These are phyloP conservation scores for Penicillium sp. DNA, from an alignment of 2,329 filamentous ascomycete genomes.

Conservation along the genomic window DNA sequence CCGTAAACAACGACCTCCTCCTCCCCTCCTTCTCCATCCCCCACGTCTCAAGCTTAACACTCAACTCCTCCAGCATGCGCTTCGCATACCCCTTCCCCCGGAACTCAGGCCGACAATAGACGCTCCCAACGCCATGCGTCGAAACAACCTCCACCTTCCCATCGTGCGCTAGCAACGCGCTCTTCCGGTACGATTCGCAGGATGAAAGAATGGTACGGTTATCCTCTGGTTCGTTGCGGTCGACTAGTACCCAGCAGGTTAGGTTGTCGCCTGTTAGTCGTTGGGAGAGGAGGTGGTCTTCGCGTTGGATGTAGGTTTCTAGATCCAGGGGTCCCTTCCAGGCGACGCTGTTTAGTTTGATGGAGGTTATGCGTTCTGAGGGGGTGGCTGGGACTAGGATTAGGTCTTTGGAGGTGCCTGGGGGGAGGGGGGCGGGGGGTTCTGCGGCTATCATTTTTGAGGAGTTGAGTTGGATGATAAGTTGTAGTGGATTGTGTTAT, in stretches of 20 bases:
- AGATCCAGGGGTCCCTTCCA: conserved; percentile 57
- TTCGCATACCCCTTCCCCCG: conserved; percentile 72
- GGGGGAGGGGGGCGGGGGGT: conserved; percentile 42
- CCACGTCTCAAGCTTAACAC: conserved; percentile 51
- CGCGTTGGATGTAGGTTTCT: conserved; percentile 56
- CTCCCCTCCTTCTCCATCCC: conserved; percentile 45
- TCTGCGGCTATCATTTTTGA: conserved; percentile 37
- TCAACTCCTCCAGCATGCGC: conserved; percentile 68
- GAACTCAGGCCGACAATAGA: conserved; percentile 67
- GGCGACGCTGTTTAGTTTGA: conserved; percentile 52
- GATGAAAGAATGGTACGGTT: conserved; percentile 51
- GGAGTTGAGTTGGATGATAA: not conserved
- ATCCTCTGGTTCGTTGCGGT: conserved; percentile 40
- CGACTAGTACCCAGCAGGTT: conserved; percentile 59
- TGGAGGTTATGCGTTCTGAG: conserved; percentile 52
- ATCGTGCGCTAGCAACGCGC: conserved; percentile 45
- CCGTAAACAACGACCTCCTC: conserved; percentile 60
- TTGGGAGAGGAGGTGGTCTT: conserved; percentile 51
- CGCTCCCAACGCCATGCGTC: conserved; percentile 72
- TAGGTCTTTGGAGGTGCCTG: conserved; percentile 51
- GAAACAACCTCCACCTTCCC: conserved; percentile 54
- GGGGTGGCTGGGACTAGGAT: conserved; percentile 53
- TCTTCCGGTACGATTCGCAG: conserved; percentile 54
- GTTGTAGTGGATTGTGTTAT: no score
- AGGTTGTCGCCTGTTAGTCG: conserved; percentile 54